Evolutionary conservation across 768 basidiomycete genomes (phyloP).

Genomic region (Lentinula guzmanii): DNA sequence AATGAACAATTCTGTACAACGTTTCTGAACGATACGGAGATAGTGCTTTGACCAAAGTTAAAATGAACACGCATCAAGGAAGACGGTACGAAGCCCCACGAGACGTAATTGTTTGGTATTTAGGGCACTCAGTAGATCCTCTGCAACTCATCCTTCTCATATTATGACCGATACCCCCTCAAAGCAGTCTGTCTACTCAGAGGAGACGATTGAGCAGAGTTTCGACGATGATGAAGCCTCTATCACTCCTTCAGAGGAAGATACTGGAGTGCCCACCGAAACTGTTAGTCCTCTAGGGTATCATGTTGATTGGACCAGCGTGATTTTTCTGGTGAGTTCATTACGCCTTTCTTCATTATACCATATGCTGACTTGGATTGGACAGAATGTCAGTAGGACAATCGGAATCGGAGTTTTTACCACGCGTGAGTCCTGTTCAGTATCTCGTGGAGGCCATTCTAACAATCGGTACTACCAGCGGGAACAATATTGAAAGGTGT

Average conservation of each 20-base stretch:
- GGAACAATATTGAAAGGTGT: slow-evolving; percentile 29
- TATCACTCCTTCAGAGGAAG: background rate
- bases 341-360: background rate
- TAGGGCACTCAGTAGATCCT: background rate
- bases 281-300: slow-evolving; percentile 28
- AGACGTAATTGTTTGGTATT: background rate
- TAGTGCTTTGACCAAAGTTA: background rate
- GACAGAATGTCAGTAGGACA: slow-evolving; percentile 29
- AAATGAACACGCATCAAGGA: background rate
- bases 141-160: background rate
- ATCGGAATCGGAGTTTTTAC: slow-evolving; percentile 33
- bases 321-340: slow-evolving; percentile 17
- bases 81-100: background rate
- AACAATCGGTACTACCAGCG: slow-evolving; percentile 15
- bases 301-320: slow-evolving; percentile 24
- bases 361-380: background rate
- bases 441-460: background rate
- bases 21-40: background rate
- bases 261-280: slow-evolving; percentile 22
- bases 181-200: background rate
- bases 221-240: background rate
- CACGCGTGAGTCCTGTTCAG: slow-evolving; percentile 15
- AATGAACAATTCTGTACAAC: background rate
- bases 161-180: background rate
- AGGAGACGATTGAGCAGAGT: background rate